A percentile compares a stretch with the other conserved stretches of the same genome.
phyloP scores from a whole-genome alignment of 176 grass and related monocot species.

The Cocos nucifera region DNA sequence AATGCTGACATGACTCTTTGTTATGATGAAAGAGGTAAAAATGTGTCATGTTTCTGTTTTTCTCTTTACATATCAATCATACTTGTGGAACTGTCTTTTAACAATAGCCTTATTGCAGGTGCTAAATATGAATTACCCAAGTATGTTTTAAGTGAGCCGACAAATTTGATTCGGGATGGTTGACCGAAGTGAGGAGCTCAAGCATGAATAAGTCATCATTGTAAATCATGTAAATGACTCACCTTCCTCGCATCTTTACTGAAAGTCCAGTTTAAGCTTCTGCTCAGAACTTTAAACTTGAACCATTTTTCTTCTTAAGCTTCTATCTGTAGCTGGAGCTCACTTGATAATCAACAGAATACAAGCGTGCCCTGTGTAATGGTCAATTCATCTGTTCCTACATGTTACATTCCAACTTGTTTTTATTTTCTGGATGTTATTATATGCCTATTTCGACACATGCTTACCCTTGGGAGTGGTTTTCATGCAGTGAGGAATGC shows the following conservation, averaged over 20 bases:
- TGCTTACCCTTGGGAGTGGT: too few species aligned
- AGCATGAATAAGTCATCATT: conserved; percentile 14
- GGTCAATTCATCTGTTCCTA: too few species aligned
- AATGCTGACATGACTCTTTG: conserved; percentile 85
- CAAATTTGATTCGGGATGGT: conserved; percentile 58
- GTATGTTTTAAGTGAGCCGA: conserved; percentile 78
- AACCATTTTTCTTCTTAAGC: background rate
- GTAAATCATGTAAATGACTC: conserved; percentile 67
- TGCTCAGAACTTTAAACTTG: background rate
- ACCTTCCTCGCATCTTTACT: background rate
- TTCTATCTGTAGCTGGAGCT: background rate
- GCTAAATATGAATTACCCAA: conserved; percentile 92
- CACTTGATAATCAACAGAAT: too few species aligned
- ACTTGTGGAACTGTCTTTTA: background rate
- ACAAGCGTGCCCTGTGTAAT: too few species aligned
- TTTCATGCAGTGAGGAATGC: too few species aligned
- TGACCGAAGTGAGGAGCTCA: conserved; percentile 11
- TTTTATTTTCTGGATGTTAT: too few species aligned
- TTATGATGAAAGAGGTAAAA: conserved; percentile 81
- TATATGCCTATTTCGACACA: too few species aligned
- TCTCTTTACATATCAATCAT: background rate
- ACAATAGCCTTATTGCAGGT: conserved; percentile 41
- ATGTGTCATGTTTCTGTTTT: background rate
- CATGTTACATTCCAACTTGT: too few species aligned
- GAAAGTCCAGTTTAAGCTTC: background rate